A percentile compares a stretch with the other conserved stretches of the same genome.
phyloP scores from a whole-genome alignment of 305 asterid genomes.

The Fraxinus angustifolia region DNA sequence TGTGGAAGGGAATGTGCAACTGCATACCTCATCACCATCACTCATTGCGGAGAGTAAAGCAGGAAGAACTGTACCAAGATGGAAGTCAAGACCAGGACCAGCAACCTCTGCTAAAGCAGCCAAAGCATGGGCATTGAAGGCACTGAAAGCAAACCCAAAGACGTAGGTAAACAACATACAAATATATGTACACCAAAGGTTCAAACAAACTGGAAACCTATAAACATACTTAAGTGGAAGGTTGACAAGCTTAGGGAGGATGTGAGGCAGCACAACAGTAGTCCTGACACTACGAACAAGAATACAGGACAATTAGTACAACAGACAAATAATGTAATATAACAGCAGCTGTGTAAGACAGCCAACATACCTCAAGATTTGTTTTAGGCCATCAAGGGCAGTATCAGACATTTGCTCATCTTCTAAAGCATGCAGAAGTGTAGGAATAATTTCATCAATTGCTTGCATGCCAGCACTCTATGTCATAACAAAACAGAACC shows the following conservation, averaged over 20 bases:
- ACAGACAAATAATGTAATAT: slow-evolving; percentile 13
- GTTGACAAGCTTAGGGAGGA: slow-evolving; percentile 95
- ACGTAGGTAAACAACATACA: slow-evolving; percentile 17
- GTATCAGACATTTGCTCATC: slow-evolving; percentile 83
- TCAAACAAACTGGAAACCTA: slow-evolving; percentile 16
- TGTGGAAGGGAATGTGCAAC: neutral
- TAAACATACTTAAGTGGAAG: slow-evolving; percentile 84
- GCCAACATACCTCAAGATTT: slow-evolving; percentile 69
- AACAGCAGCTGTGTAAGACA: slow-evolving; percentile 12
- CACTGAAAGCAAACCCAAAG: slow-evolving; percentile 46
- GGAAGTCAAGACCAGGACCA: slow-evolving; percentile 90
- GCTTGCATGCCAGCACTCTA: slow-evolving; percentile 99
- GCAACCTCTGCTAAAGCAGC: slow-evolving; percentile 99
- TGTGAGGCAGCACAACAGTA: slow-evolving; percentile 94
- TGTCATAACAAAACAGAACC: slow-evolving; percentile 15
- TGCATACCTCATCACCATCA: slow-evolving; percentile 61
- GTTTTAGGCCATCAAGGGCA: slow-evolving; percentile 98
- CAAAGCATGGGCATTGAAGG: slow-evolving; percentile 97
- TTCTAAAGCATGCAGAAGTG: slow-evolving; percentile 92
- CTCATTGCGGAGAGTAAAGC: slow-evolving; percentile 84
- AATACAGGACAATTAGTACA: slow-evolving; percentile 20
- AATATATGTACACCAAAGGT: slow-evolving; percentile 11
- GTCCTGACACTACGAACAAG: slow-evolving; percentile 80
- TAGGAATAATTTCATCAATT: slow-evolving; percentile 97
- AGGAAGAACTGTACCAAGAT: slow-evolving; percentile 85